Percentiles rank a stretch among this genome's conserved stretches.
Evolutionary conservation across 257 asterid genomes (phyloP).

Genomic region (Agastache rugosa): DNA sequence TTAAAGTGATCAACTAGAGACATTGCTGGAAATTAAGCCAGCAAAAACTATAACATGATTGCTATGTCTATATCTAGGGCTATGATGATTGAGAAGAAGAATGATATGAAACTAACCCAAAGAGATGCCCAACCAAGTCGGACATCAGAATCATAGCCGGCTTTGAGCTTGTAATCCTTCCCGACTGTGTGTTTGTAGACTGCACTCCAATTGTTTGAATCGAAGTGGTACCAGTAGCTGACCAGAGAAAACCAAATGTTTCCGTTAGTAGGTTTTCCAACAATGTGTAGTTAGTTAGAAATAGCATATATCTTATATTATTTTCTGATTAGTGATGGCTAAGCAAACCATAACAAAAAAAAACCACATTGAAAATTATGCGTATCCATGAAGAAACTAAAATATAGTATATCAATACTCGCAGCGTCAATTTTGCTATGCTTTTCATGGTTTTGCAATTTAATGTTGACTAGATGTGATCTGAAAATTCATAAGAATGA

Average conservation of each 20-base stretch:
- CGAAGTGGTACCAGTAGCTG: slow-evolving; percentile 87
- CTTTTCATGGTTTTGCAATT: neutral
- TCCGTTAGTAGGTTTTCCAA: slow-evolving; percentile 20
- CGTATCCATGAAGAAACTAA: neutral
- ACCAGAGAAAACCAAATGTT: slow-evolving; percentile 32
- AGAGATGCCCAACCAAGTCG: slow-evolving; percentile 98
- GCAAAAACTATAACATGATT: slow-evolving; percentile 24
- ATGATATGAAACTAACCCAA: slow-evolving; percentile 63
- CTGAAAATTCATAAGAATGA: neutral
- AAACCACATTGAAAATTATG: slow-evolving; percentile 2
- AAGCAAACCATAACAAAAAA: neutral
- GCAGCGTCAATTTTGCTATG: neutral
- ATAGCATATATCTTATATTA: too few relatives aligned
- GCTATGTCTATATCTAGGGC: neutral
- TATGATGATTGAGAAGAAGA: slow-evolving; percentile 1
- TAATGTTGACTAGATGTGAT: slow-evolving; percentile 11
- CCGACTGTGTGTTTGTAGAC: slow-evolving; percentile 87
- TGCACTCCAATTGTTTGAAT: slow-evolving; percentile 78
- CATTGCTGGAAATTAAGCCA: slow-evolving; percentile 18
- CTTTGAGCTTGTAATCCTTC: slow-evolving; percentile 85
- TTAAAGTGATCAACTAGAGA: neutral
- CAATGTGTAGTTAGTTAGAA: neutral
- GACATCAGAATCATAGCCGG: slow-evolving; percentile 92
- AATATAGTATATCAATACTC: neutral
- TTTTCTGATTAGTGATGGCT: neutral